Percentiles rank a stretch among this genome's conserved stretches.
These are phyloP conservation scores for Debaryomyces udenii DNA, from an alignment of 1,139 yeast species.

Conservation along the genomic window DNA sequence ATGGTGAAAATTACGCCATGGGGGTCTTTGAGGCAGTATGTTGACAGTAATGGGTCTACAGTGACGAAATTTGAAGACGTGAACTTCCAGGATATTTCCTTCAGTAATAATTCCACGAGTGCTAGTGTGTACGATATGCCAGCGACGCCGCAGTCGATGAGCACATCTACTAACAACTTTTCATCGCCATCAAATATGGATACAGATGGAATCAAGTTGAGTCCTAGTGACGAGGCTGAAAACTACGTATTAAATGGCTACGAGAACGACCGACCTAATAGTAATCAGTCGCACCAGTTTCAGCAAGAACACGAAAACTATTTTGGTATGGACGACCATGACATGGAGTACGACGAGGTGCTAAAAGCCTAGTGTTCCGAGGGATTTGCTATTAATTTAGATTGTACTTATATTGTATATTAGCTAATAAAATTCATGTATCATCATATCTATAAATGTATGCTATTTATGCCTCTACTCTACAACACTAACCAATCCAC, in stretches of 20 bases:
- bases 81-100: conserved; percentile 41
- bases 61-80: conserved; percentile 48
- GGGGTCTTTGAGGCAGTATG: conserved; percentile 49
- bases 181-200: conserved; percentile 14
- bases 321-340: conserved; percentile 38
- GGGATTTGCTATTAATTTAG: conserved; percentile 3
- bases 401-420: conserved; percentile 9
- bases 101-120: conserved; percentile 16
- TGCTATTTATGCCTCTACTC: background rate
- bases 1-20: conserved; percentile 65
- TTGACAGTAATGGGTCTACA: conserved; percentile 37
- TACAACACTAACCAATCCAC: conserved; percentile 36
- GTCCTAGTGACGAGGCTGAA: conserved; percentile 47
- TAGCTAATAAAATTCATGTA: conserved; percentile 9
- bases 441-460: background rate
- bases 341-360: conserved; percentile 12
- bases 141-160: conserved; percentile 42
- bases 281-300: conserved; percentile 19
- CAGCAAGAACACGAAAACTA: conserved; percentile 44
- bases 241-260: conserved; percentile 46
- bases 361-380: conserved; percentile 3
- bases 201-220: conserved; percentile 23
- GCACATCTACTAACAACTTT: conserved; percentile 13
- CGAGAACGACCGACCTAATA: conserved; percentile 15
- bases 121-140: conserved; percentile 25